phyloP scores from a whole-genome alignment of 495 filamentous ascomycete genomes.

The Tuber melanosporum region DNA sequence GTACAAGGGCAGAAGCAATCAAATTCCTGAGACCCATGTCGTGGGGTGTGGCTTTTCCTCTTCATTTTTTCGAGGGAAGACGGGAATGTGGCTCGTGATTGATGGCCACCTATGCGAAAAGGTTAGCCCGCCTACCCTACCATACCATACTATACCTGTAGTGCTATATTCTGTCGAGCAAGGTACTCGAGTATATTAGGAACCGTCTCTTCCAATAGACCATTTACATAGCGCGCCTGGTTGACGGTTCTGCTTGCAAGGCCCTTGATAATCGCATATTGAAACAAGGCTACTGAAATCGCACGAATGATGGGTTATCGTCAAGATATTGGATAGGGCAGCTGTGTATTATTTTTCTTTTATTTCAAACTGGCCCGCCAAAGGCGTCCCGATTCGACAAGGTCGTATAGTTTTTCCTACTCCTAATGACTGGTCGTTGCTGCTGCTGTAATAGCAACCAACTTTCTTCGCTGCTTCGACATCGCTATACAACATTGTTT shows the following conservation, averaged over 20 bases:
- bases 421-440: conserved; percentile 36
- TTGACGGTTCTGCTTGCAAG: background rate
- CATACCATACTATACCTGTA: background rate
- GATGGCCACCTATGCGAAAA: background rate
- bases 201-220: background rate
- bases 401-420: conserved; percentile 34
- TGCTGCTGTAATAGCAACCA: conserved; percentile 31
- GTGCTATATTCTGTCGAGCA: background rate
- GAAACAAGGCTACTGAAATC: conserved; percentile 1
- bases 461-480: conserved; percentile 27
- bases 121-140: background rate
- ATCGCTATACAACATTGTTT: conserved; percentile 35
- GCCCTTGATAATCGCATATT: background rate
- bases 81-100: background rate
- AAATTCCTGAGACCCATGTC: background rate
- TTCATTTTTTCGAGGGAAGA: background rate
- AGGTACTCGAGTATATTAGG: background rate
- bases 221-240: background rate
- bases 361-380: conserved; percentile 32
- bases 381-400: conserved; percentile 35
- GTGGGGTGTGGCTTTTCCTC: background rate
- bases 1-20: background rate
- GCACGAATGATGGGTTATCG: background rate
- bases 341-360: background rate
- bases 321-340: background rate